Conservation (phyloP, 2,329 filamentous ascomycete genomes). For the Chaetoscypha palmicola region DNA sequence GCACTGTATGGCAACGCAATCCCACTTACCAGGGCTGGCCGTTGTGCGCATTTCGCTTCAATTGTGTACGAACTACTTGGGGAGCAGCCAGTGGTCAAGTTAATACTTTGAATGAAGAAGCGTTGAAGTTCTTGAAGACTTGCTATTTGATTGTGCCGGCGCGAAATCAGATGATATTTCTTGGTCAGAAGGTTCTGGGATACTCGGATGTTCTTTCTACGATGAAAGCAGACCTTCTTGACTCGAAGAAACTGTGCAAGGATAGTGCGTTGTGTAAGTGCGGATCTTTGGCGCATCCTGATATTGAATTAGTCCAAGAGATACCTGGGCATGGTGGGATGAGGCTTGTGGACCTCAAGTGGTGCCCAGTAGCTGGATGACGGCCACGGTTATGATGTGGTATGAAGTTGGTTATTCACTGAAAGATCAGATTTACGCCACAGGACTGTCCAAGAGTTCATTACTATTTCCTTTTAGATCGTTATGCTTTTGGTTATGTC, state of each 20-base stretch:
- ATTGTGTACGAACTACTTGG: not conserved
- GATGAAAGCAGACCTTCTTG: not conserved
- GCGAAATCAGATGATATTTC: not conserved
- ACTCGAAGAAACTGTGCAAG: not conserved
- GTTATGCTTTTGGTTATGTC: too few relatives aligned
- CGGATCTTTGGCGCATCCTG: not conserved
- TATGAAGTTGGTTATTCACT: not conserved
- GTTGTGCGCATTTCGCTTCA: slow-evolving; percentile 4
- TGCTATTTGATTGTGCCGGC: not conserved
- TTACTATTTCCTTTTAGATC: too few relatives aligned
- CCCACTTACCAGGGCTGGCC: slow-evolving; percentile 3
- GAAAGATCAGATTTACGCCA: not conserved
- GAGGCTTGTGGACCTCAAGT: not conserved
- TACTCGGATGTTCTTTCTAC: not conserved
- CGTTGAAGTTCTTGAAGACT: not conserved
- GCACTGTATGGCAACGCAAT: slow-evolving; percentile 4
- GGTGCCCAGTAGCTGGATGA: not conserved
- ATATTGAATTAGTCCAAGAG: not conserved
- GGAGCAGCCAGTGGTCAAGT: not conserved
- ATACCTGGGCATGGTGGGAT: not conserved
- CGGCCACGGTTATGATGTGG: too few relatives aligned
- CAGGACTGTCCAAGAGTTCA: not conserved
- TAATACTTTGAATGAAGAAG: not conserved
- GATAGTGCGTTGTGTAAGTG: not conserved
- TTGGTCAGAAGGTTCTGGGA: not conserved